phyloP scores from a whole-genome alignment of 768 basidiomycete species.

The Mrakia gelida region DNA sequence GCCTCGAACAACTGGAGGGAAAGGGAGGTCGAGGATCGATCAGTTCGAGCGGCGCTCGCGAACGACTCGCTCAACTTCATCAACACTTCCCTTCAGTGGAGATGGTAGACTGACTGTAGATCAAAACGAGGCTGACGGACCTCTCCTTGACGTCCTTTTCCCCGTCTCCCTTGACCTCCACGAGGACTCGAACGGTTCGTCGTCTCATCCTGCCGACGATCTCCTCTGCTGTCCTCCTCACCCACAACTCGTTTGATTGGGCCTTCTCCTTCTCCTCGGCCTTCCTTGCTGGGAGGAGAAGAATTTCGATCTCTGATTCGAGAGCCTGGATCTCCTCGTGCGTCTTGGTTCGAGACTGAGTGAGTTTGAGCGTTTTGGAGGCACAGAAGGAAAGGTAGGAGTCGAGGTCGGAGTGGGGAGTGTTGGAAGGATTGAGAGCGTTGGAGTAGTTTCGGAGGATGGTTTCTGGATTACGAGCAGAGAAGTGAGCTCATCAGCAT shows the following conservation, averaged over 20 bases:
- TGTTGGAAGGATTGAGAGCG: not conserved
- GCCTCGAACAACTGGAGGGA: slow-evolving; percentile 49
- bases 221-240: not conserved
- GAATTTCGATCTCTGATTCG: slow-evolving; percentile 47
- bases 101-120: not conserved
- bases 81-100: not conserved
- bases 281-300: not conserved
- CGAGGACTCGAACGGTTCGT: not conserved
- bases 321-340: slow-evolving; percentile 45
- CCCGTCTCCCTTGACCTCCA: not conserved
- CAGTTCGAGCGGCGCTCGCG: not conserved
- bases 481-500: not conserved
- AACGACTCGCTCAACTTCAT: no score
- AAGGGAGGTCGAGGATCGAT: slow-evolving; percentile 32
- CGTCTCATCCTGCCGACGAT: not conserved
- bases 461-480: not conserved
- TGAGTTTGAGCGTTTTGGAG: slow-evolving; percentile 16
- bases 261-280: not conserved
- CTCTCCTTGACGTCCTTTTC: not conserved
- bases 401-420: not conserved
- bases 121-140: not conserved
- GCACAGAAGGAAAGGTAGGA: slow-evolving; percentile 1
- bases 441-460: not conserved
- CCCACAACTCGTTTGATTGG: slow-evolving; percentile 28
- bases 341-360: slow-evolving; percentile 47